Conservation (phyloP, 176 grass and related monocot genomes). For the Alopecurus myosuroides region DNA sequence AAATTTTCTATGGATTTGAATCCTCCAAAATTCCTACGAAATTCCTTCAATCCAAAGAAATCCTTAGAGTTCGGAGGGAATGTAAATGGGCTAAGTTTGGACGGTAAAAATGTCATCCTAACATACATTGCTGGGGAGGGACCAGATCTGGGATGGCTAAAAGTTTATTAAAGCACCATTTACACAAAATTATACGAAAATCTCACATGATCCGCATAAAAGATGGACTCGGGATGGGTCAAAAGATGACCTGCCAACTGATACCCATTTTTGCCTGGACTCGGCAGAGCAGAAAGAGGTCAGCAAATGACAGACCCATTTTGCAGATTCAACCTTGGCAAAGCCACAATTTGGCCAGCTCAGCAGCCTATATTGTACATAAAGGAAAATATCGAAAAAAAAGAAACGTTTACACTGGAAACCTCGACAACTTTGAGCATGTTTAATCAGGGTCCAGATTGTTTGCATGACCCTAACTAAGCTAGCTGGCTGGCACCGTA, state of each 20-base stretch:
- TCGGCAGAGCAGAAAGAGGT: not conserved
- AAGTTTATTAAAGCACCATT: no score
- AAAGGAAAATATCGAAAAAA: not conserved
- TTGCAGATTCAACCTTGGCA: slow-evolving; percentile 27
- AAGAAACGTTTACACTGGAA: not conserved
- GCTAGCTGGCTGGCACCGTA: not conserved
- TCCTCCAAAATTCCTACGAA: no score
- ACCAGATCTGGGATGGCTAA: no score
- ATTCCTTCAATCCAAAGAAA: no score
- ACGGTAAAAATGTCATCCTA: no score
- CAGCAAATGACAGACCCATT: slow-evolving; percentile 10
- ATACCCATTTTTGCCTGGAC: slow-evolving; percentile 13
- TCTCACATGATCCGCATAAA: no score
- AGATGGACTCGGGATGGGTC: not conserved
- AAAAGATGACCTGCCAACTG: slow-evolving; percentile 30
- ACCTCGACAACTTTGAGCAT: not conserved
- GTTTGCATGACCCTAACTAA: not conserved
- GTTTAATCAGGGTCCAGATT: not conserved
- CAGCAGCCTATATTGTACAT: not conserved
- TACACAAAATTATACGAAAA: no score
- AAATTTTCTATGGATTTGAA: no score
- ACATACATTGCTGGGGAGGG: no score
- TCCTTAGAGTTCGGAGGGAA: no score
- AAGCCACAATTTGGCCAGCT: not conserved
- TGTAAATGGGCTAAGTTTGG: no score